Base-by-base conservation (phyloP, 75 land plant genomes). In the Chamaecyparis obtusa region DNA sequence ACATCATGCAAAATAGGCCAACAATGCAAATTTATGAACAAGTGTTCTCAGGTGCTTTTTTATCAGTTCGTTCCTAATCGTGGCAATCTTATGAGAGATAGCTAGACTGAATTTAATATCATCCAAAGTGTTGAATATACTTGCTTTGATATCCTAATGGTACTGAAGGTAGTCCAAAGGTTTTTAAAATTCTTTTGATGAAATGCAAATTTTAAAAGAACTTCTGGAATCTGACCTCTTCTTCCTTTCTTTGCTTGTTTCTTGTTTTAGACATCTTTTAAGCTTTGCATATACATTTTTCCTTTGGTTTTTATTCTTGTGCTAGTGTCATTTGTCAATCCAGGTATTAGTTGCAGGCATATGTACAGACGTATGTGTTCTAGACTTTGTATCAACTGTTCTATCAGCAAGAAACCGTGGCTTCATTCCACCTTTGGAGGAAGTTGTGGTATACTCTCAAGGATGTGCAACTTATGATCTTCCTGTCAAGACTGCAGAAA, bases 291-390 rank as follows among this genome's bases (percentile, higher is more conserved):
- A 24, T 71, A 37, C 46, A 37, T 9, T 11, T 19, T 84, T 85
- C 36, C 35, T 36, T 84, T 17, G 10, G 3, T 35, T 41, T 32
- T 48, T 43, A 19, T 82, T 41, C 32, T 56, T 37, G 82, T 56
- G 24, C 49, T 49, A 49, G 43, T 80, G 60, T 41, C 30, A n/a
- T 39, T 81, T 82, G 83, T 13, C 24, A n/a, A 30, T 75, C 86
- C 33, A 97, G 99, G 51, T 96, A 48, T 81, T 97, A 85, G 99
- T 94, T 51, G 91, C 91, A 51, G 99, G 99, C 81, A 90, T 97
- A 56, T 97, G 99, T 88, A 97, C 98, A 17, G 99, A 97, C 79
- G 91, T 97, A 5, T 97, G 99, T 48, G 96, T 96, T 46, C 89
- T 97, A 86, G 99, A 97, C 84, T 97, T 97, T 85, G 98, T 94